A percentile compares a stretch with the other conserved stretches of the same genome.
Evolutionary conservation across 768 basidiomycete genomes (phyloP).

Genomic region (Mrakia gelida): DNA sequence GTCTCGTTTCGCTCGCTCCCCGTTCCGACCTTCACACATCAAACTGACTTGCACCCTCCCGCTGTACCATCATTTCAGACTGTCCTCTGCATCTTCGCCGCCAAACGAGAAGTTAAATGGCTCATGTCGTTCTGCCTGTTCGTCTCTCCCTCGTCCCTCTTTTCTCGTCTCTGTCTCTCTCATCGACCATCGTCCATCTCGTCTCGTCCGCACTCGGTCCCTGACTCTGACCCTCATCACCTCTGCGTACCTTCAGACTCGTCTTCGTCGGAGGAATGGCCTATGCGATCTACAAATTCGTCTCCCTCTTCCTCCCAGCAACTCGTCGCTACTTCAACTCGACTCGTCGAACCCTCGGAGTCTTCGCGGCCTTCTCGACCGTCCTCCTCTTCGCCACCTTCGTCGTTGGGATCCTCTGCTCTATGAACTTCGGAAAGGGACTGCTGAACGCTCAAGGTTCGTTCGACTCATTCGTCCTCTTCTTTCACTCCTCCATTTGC

Average conservation of each 20-base stretch:
- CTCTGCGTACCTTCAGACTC: neutral
- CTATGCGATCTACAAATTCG: slow-evolving; percentile 14
- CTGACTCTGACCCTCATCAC: neutral
- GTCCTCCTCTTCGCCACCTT: slow-evolving; percentile 7
- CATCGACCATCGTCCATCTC: no score
- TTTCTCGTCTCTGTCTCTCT: neutral
- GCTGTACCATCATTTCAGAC: neutral
- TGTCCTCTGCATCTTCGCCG: slow-evolving; percentile 15
- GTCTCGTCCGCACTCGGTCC: neutral
- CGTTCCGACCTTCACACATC: no score
- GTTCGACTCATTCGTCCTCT: neutral
- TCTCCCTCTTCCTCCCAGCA: slow-evolving; percentile 7
- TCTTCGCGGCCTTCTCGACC: slow-evolving; percentile 15
- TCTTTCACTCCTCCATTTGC: no score
- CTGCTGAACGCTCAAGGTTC: slow-evolving; percentile 18
- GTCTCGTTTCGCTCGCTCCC: no score
- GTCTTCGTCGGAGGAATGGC: slow-evolving; percentile 19
- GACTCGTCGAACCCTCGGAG: slow-evolving; percentile 3
- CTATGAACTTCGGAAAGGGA: neutral
- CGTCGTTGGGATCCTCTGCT: neutral
- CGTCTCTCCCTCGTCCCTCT: neutral
- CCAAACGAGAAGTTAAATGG: slow-evolving; percentile 20
- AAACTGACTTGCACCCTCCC: no score
- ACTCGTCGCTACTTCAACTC: neutral
- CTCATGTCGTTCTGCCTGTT: slow-evolving; percentile 9